Base-by-base conservation (phyloP, 768 basidiomycete genomes). In the Termitomyces sp. region DNA sequence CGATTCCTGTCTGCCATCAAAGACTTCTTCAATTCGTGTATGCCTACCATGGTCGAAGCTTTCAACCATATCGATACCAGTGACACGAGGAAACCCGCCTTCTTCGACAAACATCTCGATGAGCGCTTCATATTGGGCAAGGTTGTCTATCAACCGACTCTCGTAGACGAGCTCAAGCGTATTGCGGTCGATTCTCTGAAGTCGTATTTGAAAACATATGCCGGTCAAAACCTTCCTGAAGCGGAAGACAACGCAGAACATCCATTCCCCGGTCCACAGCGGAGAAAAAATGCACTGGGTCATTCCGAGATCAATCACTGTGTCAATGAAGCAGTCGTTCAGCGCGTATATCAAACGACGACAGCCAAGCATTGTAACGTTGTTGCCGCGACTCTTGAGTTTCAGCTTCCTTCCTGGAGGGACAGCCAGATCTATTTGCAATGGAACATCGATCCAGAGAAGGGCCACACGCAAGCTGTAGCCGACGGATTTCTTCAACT, bases 61-160 rank as follows among this genome's bases (percentile, higher is more conserved):
- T 60, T 55, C 15, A 24, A 6, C 0, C 44, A 45, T 45, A 5
- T 45, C 22, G 8, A 9, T 45, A 40, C 49, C 49, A 51, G 11
- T 32, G 49, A 44, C 4, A 64, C 63, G 8, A 44, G 60, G 1
- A 5, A 16, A 4, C 60, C 60, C n/a, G 56, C 56, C 2, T 51
- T 24, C 6, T 64, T 55, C 32, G 63, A 65, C 28, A 50, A 20
- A 15, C 60, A 65, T 49, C 63, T 65, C 8, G 56, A 54, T 16
- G 22, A 60, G 16, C 53, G 48, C 32, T 57, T 65, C 20, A 28
- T 57, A n/a, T 40, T 64, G 2, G 12, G 6, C 9, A 52, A 48
- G 13, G 40, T 65, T 5, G 54, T 57, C 22, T 62, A 61, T 33
- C 40, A 49, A 40, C 60, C 60, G 7, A 42, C 49, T 11, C 46